Percentiles rank a stretch among this genome's conserved stretches.
These are phyloP conservation scores for Lophiostoma macrostomum DNA, from an alignment of 495 filamentous ascomycete species.

Conservation along the genomic window DNA sequence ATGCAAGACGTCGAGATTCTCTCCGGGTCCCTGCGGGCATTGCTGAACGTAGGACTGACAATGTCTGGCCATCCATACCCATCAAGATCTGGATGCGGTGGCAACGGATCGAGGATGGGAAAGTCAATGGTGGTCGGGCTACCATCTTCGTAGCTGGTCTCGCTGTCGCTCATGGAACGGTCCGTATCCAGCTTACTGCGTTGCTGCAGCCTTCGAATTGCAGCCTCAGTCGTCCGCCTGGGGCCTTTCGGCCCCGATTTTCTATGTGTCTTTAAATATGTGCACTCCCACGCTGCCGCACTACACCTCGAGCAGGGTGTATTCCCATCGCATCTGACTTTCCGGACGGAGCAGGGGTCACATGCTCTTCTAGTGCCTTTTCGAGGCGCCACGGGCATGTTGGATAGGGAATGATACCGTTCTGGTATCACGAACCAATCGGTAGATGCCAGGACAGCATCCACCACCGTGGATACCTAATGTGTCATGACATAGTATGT, in stretches of 20 bases:
- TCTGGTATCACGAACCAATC: too few species aligned
- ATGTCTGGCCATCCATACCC: slow-evolving; percentile 8
- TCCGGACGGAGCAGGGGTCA: slow-evolving; percentile 29
- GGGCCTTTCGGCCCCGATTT: slow-evolving; percentile 30
- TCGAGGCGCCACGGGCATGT: slow-evolving; percentile 18
- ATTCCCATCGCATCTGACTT: slow-evolving; percentile 25
- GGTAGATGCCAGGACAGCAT: too few species aligned
- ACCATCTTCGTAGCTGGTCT: slow-evolving; percentile 16
- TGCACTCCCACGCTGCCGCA: slow-evolving; percentile 25
- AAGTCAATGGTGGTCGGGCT: slow-evolving; percentile 15
- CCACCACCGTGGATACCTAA: too few species aligned
- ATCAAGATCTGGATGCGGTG: slow-evolving; percentile 4
- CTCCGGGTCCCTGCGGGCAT: neutral
- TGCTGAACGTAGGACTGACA: neutral
- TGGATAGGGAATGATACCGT: too few species aligned
- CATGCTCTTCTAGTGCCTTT: slow-evolving; percentile 24
- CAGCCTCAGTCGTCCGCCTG: slow-evolving; percentile 17
- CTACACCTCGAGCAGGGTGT: slow-evolving; percentile 21
- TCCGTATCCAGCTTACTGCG: slow-evolving; percentile 3
- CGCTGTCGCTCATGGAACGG: slow-evolving; percentile 12
- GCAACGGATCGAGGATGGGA: slow-evolving; percentile 8
- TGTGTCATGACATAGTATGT: too few species aligned
- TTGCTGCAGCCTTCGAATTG: slow-evolving; percentile 13
- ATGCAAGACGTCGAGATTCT: slow-evolving; percentile 8
- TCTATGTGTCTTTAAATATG: slow-evolving; percentile 19